A percentile compares a stretch with the other conserved stretches of the same genome.
Evolutionary conservation across 345 rosid species (phyloP).

Genomic region (Litchi chinensis): DNA sequence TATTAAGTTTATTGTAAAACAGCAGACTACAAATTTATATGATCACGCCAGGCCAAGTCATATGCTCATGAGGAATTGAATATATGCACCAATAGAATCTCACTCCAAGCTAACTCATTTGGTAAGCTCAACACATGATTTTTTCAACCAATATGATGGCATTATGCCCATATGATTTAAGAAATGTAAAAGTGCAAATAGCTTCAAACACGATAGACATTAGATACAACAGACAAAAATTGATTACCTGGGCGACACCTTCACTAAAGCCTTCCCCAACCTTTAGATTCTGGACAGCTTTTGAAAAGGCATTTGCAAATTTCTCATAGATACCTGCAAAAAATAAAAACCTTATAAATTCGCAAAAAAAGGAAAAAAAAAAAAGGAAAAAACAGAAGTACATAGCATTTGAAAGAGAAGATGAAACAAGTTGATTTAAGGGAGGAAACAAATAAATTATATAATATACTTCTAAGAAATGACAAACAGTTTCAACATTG

Average conservation of each 20-base stretch:
- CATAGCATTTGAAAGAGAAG: neutral
- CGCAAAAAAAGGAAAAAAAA: neutral
- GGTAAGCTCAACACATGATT: conserved; percentile 2
- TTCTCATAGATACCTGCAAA: conserved; percentile 87
- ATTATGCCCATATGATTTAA: neutral
- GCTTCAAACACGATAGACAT: conserved; percentile 4
- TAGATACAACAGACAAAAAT: neutral
- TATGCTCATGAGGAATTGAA: neutral
- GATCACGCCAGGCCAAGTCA: conserved; percentile 10
- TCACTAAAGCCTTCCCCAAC: conserved; percentile 96
- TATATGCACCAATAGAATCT: neutral
- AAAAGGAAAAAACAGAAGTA: neutral
- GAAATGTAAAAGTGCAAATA: conserved; percentile 2
- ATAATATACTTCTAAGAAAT: neutral
- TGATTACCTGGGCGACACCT: conserved; percentile 69
- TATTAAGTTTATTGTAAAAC: neutral
- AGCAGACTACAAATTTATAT: neutral
- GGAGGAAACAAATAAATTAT: neutral
- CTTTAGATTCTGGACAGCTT: conserved; percentile 80
- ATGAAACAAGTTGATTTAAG: neutral
- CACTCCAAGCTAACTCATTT: neutral
- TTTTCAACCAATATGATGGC: neutral
- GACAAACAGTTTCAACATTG: neutral
- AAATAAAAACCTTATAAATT: conserved; percentile 11
- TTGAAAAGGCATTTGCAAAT: conserved; percentile 81